Conservation (phyloP, 257 asterid species). For the Plectranthus barbatus region DNA sequence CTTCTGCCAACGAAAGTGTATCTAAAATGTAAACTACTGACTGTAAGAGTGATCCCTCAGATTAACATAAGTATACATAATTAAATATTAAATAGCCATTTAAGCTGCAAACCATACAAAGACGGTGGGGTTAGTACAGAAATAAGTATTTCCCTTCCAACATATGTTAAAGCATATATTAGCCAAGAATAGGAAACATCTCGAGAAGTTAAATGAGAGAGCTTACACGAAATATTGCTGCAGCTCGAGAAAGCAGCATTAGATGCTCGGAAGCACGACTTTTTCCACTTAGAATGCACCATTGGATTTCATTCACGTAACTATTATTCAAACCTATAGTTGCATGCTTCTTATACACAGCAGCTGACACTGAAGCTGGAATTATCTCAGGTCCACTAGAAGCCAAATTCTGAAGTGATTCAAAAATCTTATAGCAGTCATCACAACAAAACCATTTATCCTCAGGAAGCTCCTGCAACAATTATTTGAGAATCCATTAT, state of each 20-base stretch:
- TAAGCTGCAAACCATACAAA: neutral
- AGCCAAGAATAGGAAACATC: neutral
- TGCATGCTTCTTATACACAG: constrained; percentile 41
- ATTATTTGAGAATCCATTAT: constrained; percentile 12
- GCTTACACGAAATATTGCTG: constrained; percentile 90
- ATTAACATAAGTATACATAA: neutral
- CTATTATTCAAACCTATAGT: constrained; percentile 36
- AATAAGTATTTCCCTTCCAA: neutral
- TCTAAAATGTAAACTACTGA: neutral
- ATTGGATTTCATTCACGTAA: constrained; percentile 42
- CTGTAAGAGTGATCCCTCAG: neutral
- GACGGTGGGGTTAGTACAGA: neutral
- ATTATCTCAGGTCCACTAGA: constrained; percentile 52
- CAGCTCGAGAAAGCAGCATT: constrained; percentile 80
- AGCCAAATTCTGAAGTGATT: constrained; percentile 47
- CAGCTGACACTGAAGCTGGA: constrained; percentile 51
- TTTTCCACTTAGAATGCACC: constrained; percentile 85
- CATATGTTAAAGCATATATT: neutral
- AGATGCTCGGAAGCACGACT: constrained; percentile 73
- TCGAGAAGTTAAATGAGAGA: neutral
- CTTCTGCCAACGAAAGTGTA: neutral
- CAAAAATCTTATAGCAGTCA: constrained; percentile 64
- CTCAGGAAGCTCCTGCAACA: constrained; percentile 78
- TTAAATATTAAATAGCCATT: neutral
- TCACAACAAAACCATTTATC: constrained; percentile 97